Base-by-base conservation (phyloP, 2,329 filamentous ascomycete species). In the Arthrobotrys iridis region DNA sequence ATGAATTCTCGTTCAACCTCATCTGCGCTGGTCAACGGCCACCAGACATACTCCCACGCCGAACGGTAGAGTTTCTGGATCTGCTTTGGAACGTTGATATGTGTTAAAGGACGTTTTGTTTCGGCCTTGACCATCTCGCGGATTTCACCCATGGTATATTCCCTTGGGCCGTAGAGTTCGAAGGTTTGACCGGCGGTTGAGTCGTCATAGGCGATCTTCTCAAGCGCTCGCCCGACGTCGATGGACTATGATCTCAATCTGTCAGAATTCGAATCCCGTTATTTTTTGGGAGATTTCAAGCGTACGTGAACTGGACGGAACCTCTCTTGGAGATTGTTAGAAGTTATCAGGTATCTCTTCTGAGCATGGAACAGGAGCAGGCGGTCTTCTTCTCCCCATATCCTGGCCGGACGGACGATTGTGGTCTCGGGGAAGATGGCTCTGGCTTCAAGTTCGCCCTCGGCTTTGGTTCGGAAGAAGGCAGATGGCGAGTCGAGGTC, bases 371-470 rank as follows among this genome's bases (percentile, higher is more conserved):
- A 92, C 82, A 96, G 89, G 37, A 99, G 88, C 46, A 99, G 88
- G 80, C 90, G 90, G 83, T 99, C 95, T 83, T 99, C 95, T 81
- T 93, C 96, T 35, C 95, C 95, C 81, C 96, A 99, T 83, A 97
- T 88, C 62, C 93, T 95, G 10, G 94, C 92, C 46, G 95, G 95
- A 77, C 95, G 89, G 78, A 99, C 95, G 79, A 99, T 93, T 48
- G 95, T 99, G 15, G 95, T 96, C 84, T 99, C 95, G 24, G 95
- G 95, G 85, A 93, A 99, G 81, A 98, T 93, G 80, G 87, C 88
- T 77, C 94, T 90, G 48, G 90, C 95, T 55, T 96, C 88, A 81
- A 90, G 86, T 85, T 99, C 95, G 79, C 91, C 91, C 81, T 84
- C 62, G 79, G 90, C 89, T 88, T 99, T 99, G 79, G 93, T 96